A percentile compares a stretch with the other conserved stretches of the same genome.
These are phyloP conservation scores for Beauveria sp. DNA, from an alignment of 2,329 filamentous ascomycete species.

Conservation along the genomic window DNA sequence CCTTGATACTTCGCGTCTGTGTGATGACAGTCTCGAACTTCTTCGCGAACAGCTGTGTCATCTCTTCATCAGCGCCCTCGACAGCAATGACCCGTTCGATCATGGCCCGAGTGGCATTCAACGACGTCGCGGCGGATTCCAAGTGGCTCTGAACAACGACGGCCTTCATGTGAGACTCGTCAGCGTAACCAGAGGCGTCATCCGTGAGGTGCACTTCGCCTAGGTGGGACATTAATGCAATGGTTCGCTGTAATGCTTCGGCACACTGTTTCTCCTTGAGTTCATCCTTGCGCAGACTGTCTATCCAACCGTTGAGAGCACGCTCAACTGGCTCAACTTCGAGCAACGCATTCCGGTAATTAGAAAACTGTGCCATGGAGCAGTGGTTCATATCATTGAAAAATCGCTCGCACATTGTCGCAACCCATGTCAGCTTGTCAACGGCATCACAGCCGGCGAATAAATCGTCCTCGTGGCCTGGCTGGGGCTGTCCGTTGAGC, in stretches of 20 bases:
- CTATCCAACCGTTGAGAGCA: conserved; percentile 81
- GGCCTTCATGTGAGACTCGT: conserved; percentile 71
- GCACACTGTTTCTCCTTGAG: conserved; percentile 78
- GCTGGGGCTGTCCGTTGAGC: conserved; percentile 58
- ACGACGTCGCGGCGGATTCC: conserved; percentile 64
- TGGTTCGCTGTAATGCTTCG: conserved; percentile 72
- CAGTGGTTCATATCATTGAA: conserved; percentile 73
- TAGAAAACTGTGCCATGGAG: conserved; percentile 68
- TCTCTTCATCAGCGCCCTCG: conserved; percentile 50
- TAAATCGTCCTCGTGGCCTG: conserved; percentile 67
- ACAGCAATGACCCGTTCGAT: conserved; percentile 56
- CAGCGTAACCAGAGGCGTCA: conserved; percentile 65
- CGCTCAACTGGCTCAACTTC: conserved; percentile 90
- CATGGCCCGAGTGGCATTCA: conserved; percentile 56
- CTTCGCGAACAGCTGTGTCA: conserved; percentile 58
- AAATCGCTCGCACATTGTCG: conserved; percentile 76
- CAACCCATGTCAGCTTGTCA: conserved; percentile 79
- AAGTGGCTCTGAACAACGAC: conserved; percentile 72
- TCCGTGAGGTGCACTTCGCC: conserved; percentile 70
- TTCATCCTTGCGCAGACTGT: conserved; percentile 74
- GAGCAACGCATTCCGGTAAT: conserved; percentile 71
- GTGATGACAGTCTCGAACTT: conserved; percentile 65
- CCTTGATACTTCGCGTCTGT: conserved; percentile 75
- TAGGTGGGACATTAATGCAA: conserved; percentile 80
- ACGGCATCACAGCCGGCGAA: conserved; percentile 74